phyloP scores from a whole-genome alignment of 73 alveolate genomes.

The Paramecium pentaurelia region DNA sequence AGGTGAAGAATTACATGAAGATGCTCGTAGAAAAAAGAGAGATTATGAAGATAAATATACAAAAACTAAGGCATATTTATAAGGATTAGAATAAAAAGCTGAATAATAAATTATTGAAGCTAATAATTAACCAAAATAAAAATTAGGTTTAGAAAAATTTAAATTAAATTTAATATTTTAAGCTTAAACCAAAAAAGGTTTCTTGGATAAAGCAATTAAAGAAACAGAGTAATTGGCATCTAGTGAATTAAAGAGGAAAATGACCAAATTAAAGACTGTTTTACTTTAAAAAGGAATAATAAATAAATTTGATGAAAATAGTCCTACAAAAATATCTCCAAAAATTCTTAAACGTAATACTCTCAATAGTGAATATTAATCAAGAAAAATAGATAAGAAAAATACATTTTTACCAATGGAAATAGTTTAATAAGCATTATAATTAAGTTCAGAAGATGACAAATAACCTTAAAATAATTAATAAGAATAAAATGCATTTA shows the following conservation, averaged over 20 bases:
- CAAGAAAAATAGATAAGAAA: not conserved
- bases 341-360: not conserved
- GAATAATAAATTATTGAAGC: not conserved
- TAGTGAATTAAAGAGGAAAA: not conserved
- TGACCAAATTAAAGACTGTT: slow-evolving; percentile 6
- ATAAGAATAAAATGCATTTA: not conserved
- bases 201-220: not conserved
- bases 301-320: not conserved
- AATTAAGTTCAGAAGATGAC: not conserved
- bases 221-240: not conserved
- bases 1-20: slow-evolving; percentile 30
- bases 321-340: not conserved
- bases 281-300: not conserved
- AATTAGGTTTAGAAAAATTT: not conserved
- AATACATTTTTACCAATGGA: not conserved
- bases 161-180: not conserved
- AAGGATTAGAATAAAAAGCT: not conserved
- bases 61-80: not conserved
- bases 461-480: not conserved
- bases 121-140: not conserved
- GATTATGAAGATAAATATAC: not conserved
- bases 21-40: not conserved
- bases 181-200: not conserved
- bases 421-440: not conserved
- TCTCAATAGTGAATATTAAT: not conserved